These are phyloP conservation scores for Luvunga scandens DNA, from an alignment of 345 rosid species.

Conservation along the genomic window DNA sequence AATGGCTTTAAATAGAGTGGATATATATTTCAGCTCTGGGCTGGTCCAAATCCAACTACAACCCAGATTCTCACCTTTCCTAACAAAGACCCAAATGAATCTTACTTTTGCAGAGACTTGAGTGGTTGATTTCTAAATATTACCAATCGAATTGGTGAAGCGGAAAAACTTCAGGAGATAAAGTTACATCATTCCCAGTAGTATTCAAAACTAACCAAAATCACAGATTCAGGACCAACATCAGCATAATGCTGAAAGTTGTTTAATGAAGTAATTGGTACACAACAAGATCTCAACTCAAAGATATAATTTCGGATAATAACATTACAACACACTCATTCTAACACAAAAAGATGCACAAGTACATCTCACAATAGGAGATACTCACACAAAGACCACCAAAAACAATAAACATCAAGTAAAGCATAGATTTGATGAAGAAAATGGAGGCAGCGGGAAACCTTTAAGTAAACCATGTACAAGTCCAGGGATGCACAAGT, in stretches of 20 bases:
- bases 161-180: not conserved
- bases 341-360: not conserved
- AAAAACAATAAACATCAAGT: not conserved
- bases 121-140: not conserved
- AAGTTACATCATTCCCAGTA: conserved; percentile 3
- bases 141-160: not conserved
- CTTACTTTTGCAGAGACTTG: not conserved
- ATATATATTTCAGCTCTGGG: conserved; percentile 16
- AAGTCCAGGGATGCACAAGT: not conserved
- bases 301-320: not conserved
- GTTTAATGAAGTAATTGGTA: not conserved
- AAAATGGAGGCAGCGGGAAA: not conserved
- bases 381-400: not conserved
- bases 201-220: not conserved
- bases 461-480: not conserved
- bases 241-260: not conserved
- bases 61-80: conserved; percentile 34
- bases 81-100: conserved; percentile 8
- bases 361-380: not conserved
- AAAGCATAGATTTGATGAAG: not conserved
- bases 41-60: conserved; percentile 24
- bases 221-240: not conserved
- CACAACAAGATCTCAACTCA: not conserved
- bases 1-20: conserved; percentile 19
- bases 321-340: not conserved